These are phyloP conservation scores for Stropharia rugosoannulata DNA, from an alignment of 768 basidiomycete genomes.

Conservation along the genomic window DNA sequence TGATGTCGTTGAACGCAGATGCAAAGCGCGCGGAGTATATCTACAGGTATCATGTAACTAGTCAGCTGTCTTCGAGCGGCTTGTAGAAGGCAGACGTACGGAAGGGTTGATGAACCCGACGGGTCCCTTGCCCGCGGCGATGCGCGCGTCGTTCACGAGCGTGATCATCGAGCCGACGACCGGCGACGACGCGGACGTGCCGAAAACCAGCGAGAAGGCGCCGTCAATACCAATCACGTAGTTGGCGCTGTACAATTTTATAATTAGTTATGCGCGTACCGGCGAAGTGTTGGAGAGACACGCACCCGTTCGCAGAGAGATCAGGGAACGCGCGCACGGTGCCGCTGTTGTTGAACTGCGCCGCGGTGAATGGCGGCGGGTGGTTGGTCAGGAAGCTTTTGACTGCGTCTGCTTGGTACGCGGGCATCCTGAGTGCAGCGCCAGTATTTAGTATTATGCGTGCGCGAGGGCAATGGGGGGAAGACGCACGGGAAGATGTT, in stretches of 20 bases:
- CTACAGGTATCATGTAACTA: neutral
- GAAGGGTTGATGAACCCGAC: slow-evolving; percentile 52
- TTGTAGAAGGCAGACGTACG: slow-evolving; percentile 16
- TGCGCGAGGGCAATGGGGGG: neutral
- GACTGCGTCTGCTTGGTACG: slow-evolving; percentile 44
- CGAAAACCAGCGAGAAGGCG: slow-evolving; percentile 31
- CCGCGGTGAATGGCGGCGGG: slow-evolving; percentile 33
- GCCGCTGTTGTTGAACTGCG: slow-evolving; percentile 47
- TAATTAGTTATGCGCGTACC: neutral
- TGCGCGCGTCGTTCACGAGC: slow-evolving; percentile 51
- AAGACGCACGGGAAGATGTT: slow-evolving; percentile 35
- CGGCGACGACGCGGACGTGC: slow-evolving; percentile 45
- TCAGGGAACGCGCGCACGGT: slow-evolving; percentile 47
- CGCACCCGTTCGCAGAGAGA: slow-evolving; percentile 46
- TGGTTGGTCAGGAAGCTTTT: slow-evolving; percentile 32
- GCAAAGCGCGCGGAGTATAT: slow-evolving; percentile 16
- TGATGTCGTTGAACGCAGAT: slow-evolving; percentile 21
- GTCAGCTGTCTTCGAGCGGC: neutral
- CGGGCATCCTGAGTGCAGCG: slow-evolving; percentile 32
- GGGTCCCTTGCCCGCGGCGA: slow-evolving; percentile 37
- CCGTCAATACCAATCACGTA: slow-evolving; percentile 41
- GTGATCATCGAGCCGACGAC: slow-evolving; percentile 42
- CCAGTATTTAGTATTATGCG: neutral
- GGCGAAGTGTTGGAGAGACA: neutral
- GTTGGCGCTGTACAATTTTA: slow-evolving; percentile 27